phyloP scores from a whole-genome alignment of 75 land plant genomes.

The Picea sitchensis region DNA sequence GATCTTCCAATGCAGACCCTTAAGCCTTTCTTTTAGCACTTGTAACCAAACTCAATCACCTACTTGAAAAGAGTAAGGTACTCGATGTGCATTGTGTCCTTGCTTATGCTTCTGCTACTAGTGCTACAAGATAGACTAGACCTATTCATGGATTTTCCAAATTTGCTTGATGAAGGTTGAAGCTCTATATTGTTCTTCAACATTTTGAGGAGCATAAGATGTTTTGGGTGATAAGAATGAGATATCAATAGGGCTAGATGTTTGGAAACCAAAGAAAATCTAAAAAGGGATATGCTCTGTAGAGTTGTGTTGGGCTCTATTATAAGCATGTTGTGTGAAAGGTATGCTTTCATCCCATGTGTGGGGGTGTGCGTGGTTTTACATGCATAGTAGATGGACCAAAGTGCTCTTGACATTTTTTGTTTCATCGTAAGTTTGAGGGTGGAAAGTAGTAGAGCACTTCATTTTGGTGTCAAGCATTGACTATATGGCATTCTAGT shows the following conservation, averaged over 20 bases:
- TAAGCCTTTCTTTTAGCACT: not conserved
- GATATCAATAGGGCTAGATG: not conserved
- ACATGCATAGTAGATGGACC: not conserved
- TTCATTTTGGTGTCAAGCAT: not conserved
- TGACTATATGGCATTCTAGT: not conserved
- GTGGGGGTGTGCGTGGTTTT: not conserved
- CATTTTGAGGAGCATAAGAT: not conserved
- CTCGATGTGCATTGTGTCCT: not conserved
- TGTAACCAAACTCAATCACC: not conserved
- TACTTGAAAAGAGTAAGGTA: not conserved
- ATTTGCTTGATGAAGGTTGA: not conserved
- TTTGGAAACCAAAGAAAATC: not conserved
- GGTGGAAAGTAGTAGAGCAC: not conserved
- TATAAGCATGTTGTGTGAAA: not conserved
- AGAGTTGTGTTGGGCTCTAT: not conserved
- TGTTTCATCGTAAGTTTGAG: not conserved
- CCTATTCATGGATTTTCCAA: not conserved
- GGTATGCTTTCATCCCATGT: not conserved
- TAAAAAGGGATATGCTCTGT: not conserved
- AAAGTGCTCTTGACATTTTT: not conserved
- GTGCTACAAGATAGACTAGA: not conserved
- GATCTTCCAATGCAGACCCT: not conserved
- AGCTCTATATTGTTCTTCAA: not conserved
- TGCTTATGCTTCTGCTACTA: not conserved
- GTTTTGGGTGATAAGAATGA: not conserved